phyloP scores from a whole-genome alignment of 495 filamentous ascomycete species.

The Acidiella bohemica region DNA sequence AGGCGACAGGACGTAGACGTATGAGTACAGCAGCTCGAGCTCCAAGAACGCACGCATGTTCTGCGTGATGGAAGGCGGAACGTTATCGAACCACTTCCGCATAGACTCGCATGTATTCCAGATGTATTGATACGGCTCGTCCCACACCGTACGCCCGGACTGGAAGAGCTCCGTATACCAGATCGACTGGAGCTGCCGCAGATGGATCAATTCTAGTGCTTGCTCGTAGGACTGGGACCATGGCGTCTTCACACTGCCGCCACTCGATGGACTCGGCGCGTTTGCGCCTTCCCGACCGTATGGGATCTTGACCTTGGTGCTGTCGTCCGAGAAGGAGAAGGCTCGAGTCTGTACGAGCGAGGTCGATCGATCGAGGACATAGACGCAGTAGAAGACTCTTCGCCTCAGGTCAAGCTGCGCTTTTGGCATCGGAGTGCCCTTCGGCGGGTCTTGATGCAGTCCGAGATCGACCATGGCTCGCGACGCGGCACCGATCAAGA shows the following conservation, averaged over 20 bases:
- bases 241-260: too few species aligned
- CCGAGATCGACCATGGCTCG: slow-evolving; percentile 77
- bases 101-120: slow-evolving; percentile 24
- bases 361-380: slow-evolving; percentile 73
- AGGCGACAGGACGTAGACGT: slow-evolving; percentile 68
- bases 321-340: slow-evolving; percentile 84
- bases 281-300: slow-evolving; percentile 18
- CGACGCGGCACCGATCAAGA: slow-evolving; percentile 73
- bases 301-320: slow-evolving; percentile 46
- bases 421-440: slow-evolving; percentile 44
- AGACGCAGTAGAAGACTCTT: slow-evolving; percentile 73
- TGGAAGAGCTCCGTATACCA: slow-evolving; percentile 78
- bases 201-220: slow-evolving; percentile 50
- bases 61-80: slow-evolving; percentile 40
- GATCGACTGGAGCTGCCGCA: slow-evolving; percentile 62
- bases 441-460: slow-evolving; percentile 75
- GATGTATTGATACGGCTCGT: slow-evolving; percentile 27
- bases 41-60: slow-evolving; percentile 57
- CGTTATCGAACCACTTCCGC: slow-evolving; percentile 36
- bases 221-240: slow-evolving; percentile 30
- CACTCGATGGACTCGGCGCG: slow-evolving; percentile 29
- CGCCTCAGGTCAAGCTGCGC: slow-evolving; percentile 60
- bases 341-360: slow-evolving; percentile 66
- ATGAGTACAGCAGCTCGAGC: slow-evolving; percentile 72
- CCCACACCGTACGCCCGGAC: slow-evolving; percentile 43